Conservation (phyloP, 148 eudicot genomes). For the Heliamphora exappendiculata region DNA sequence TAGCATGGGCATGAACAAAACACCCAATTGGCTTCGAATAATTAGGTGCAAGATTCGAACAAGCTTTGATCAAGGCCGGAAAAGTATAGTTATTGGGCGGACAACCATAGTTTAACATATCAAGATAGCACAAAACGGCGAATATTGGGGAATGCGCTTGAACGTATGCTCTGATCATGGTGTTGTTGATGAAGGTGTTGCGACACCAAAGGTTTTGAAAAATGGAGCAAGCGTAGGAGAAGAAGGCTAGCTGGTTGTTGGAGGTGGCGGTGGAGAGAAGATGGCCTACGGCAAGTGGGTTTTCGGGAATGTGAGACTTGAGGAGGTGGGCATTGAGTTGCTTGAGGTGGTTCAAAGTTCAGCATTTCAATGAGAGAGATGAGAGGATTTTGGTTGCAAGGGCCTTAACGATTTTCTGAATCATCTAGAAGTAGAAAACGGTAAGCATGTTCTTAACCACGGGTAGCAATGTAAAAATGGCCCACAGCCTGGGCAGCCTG, state of each 20-base stretch:
- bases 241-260: conserved; percentile 22
- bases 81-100: conserved; percentile 30
- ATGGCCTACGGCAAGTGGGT: conserved; percentile 19
- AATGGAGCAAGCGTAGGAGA: conserved; percentile 21
- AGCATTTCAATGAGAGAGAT: not conserved
- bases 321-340: conserved; percentile 31
- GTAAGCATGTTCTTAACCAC: too few relatives aligned
- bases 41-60: conserved; percentile 12
- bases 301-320: conserved; percentile 17
- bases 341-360: conserved; percentile 31
- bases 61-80: conserved; percentile 33
- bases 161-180: conserved; percentile 30
- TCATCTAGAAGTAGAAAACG: conserved; percentile 13
- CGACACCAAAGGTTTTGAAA: conserved; percentile 19
- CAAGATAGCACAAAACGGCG: conserved; percentile 22
- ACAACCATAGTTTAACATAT: conserved; percentile 24
- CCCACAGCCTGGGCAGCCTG: too few relatives aligned
- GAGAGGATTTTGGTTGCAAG: too few relatives aligned
- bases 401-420: conserved; percentile 17
- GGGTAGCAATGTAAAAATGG: too few relatives aligned
- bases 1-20: conserved; percentile 26
- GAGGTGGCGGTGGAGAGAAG: conserved; percentile 26
- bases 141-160: conserved; percentile 6
- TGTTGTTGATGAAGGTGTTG: conserved; percentile 33
- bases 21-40: conserved; percentile 13